Base-by-base conservation (phyloP, 2,329 filamentous ascomycete genomes). In the Pezicula rhizophila region DNA sequence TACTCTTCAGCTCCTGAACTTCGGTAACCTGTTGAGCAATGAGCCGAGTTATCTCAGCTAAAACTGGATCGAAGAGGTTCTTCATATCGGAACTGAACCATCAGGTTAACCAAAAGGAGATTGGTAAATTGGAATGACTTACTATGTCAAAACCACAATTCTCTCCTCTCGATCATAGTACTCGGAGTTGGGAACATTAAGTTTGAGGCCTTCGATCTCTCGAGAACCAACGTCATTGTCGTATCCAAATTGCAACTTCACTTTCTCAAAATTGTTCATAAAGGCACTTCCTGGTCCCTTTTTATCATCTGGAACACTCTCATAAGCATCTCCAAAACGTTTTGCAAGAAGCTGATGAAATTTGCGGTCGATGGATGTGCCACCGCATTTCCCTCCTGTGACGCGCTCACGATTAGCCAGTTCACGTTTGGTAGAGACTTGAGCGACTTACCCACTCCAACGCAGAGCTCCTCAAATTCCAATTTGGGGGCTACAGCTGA, bases 331-430 rank as follows among this genome's bases (percentile, higher is more conserved):
- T 4, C 58, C 57, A n/a, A 59, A 61, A 12, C 53, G 42, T 12
- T 49, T 25, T 2, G 52, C 52, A 5, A 61, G 49, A 3, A 61
- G n/a, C 1, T 42, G 1, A 34, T 60, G 53, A 3, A 61, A 33
- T 18, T 60, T 61, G 1, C 58, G 56, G 43, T 61, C 57, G 2
- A 61, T 57, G 40, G 52, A 50, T 23, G 58, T 60, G 4, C 56
- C 52, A 2, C 58, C 58, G 15, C 57, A 58, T 37, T 60, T 60
- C 3, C 53, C 58, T 41, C 58, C 58, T 59, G 23, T 4, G 23
- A 23, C 6, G 6, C 1, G 6, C 6, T 23, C 6, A 23, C 18
- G 6, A 23, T 23, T 23, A 23, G 23, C 23, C 6, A 23, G 23
- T 23, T 8, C 12, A 26, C 12, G 42, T 43, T n/a, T 35, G 31